Conservation (phyloP, 352 stramenopile species). For the Nothophytophthora sp. region DNA sequence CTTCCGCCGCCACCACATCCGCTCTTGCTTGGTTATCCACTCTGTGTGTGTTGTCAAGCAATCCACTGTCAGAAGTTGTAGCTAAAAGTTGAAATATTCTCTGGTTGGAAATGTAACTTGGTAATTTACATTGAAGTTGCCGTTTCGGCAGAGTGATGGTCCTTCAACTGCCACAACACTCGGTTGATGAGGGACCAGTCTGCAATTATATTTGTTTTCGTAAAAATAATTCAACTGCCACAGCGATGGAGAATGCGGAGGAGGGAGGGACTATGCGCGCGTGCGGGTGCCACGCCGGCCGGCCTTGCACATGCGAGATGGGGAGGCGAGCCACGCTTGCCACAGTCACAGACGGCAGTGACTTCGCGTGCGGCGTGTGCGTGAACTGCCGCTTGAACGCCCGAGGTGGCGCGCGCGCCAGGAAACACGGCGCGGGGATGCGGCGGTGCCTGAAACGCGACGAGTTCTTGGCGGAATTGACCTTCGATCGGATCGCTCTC, state of each 20-base stretch:
- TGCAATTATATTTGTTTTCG: neutral
- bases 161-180: too few relatives aligned
- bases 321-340: neutral
- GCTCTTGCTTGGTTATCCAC: too few relatives aligned
- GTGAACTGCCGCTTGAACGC: slow-evolving; percentile 67
- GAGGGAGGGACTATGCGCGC: slow-evolving; percentile 54
- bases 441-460: slow-evolving; percentile 55
- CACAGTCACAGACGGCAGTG: neutral
- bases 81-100: too few relatives aligned
- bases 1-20: too few relatives aligned
- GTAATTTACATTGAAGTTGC: too few relatives aligned
- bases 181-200: neutral
- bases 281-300: slow-evolving; percentile 60
- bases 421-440: slow-evolving; percentile 9
- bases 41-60: too few relatives aligned
- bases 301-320: slow-evolving; percentile 69
- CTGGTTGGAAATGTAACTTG: too few relatives aligned
- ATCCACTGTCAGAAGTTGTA: too few relatives aligned
- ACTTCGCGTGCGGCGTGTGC: slow-evolving; percentile 49
- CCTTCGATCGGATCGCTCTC: slow-evolving; percentile 44
- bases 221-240: slow-evolving; percentile 6
- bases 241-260: slow-evolving; percentile 17
- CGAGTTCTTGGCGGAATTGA: slow-evolving; percentile 36
- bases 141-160: too few relatives aligned
- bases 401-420: slow-evolving; percentile 13